phyloP scores from a whole-genome alignment of 2,329 filamentous ascomycete species.

The Amauroascus verrucosus region DNA sequence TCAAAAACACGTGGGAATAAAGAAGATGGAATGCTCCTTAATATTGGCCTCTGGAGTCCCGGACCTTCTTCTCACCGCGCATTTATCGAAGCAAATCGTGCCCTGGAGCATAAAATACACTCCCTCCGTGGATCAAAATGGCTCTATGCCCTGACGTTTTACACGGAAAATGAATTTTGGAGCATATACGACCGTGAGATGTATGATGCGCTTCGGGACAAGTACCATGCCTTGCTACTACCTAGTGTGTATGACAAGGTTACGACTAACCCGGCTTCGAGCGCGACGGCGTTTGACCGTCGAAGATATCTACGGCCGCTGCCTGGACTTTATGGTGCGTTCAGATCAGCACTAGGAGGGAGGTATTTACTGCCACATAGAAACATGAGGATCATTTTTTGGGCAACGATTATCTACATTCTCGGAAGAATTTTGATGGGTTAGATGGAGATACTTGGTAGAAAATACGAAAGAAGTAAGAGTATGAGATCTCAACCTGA shows the following conservation, averaged over 20 bases:
- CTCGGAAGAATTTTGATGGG: not conserved
- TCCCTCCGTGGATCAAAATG: constrained; percentile 71
- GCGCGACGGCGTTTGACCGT: constrained; percentile 2
- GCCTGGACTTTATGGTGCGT: constrained; percentile 5
- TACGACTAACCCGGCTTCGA: constrained; percentile 6
- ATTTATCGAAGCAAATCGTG: constrained; percentile 61
- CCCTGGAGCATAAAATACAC: constrained; percentile 58
- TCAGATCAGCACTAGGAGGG: not conserved
- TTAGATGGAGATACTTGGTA: not conserved
- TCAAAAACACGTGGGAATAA: not conserved
- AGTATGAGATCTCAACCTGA: no score
- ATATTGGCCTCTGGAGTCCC: constrained; percentile 67
- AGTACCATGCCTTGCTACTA: constrained; percentile 29
- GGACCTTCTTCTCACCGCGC: constrained; percentile 46
- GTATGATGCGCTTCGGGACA: constrained; percentile 32
- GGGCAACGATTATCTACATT: not conserved
- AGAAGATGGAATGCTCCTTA: constrained; percentile 27
- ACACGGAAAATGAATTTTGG: constrained; percentile 49
- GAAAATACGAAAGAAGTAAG: no score
- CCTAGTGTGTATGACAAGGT: constrained; percentile 34
- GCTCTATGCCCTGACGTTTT: constrained; percentile 80
- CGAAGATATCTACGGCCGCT: constrained; percentile 2
- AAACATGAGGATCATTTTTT: not conserved
- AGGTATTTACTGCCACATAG: constrained; percentile 7
- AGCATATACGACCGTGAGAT: constrained; percentile 30